phyloP scores from a whole-genome alignment of 331 rosid species.

The Quercus lobata region DNA sequence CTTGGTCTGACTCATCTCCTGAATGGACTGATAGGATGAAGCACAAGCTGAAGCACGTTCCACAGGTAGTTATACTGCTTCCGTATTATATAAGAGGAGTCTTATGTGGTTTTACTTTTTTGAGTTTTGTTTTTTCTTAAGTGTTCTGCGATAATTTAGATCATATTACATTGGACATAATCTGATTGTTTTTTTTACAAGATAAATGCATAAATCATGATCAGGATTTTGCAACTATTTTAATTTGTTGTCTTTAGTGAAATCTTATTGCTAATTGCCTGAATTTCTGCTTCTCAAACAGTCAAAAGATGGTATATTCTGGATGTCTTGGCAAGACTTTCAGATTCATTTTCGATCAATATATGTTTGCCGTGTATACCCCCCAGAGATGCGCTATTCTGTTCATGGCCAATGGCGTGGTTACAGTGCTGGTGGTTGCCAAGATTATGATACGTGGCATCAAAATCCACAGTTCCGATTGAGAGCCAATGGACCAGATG shows the following conservation, averaged over 20 bases:
- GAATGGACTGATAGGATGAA: constrained; percentile 98
- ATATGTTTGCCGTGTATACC: constrained; percentile 94
- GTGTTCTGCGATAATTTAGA: neutral
- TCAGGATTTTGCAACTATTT: neutral
- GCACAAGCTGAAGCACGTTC: constrained; percentile 90
- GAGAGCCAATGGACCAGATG: constrained; percentile 92
- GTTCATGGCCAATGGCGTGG: constrained; percentile 99
- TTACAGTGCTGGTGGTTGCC: constrained; percentile 98
- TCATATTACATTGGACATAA: neutral
- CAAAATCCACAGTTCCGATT: constrained; percentile 98
- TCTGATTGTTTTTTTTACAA: neutral
- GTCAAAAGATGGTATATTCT: constrained; percentile 97
- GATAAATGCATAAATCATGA: neutral
- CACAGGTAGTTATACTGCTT: constrained; percentile 53
- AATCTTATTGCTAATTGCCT: neutral
- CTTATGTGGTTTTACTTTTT: neutral
- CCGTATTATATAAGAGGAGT: neutral
- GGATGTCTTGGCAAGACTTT: constrained; percentile 99
- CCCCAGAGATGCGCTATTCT: constrained; percentile 92
- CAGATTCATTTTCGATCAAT: constrained; percentile 98
- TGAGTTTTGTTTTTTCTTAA: neutral
- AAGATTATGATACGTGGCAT: constrained; percentile 97
- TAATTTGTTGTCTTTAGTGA: neutral
- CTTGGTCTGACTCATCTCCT: constrained; percentile 92
- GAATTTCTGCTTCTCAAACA: constrained; percentile 25